Evolutionary conservation across 306 rosid genomes (phyloP).

Genomic region (Medicago ruthenica): DNA sequence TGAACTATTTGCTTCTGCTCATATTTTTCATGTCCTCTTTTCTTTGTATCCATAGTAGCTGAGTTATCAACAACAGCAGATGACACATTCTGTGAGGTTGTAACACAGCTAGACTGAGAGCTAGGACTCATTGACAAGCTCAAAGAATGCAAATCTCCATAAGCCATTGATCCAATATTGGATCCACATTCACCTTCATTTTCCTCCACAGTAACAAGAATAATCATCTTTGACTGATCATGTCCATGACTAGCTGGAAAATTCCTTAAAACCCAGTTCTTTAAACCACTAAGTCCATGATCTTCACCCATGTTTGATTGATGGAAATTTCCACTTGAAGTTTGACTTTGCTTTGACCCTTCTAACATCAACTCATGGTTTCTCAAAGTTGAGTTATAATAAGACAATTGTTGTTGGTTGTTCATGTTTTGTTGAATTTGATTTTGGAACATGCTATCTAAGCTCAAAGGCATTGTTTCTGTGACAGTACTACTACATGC

Average conservation of each 20-base stretch:
- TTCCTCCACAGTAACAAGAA: no score
- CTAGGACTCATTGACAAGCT: no score
- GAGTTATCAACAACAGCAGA: no score
- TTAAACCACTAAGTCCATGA: slow-evolving; percentile 41
- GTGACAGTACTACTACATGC: slow-evolving; percentile 57
- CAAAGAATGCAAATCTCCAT: no score
- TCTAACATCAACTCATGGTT: slow-evolving; percentile 52
- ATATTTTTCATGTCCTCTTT: no score
- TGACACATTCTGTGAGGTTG: no score
- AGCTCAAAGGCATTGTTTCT: slow-evolving; percentile 72
- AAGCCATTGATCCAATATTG: no score
- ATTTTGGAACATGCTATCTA: slow-evolving; percentile 60
- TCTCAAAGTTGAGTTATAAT: slow-evolving; percentile 52
- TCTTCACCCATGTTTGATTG: slow-evolving; percentile 45
- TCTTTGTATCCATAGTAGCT: no score
- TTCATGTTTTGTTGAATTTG: slow-evolving; percentile 43
- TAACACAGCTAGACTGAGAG: no score
- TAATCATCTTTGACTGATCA: no score
- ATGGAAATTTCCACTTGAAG: slow-evolving; percentile 53
- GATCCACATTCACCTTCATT: no score
- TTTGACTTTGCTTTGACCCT: slow-evolving; percentile 51
- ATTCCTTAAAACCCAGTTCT: slow-evolving; percentile 64
- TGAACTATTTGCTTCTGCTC: no score
- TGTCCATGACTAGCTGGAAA: slow-evolving; percentile 44
- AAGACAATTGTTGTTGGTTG: slow-evolving; percentile 50